These are phyloP conservation scores for Zelonia costaricensis DNA, from an alignment of 208 protist species.

Conservation along the genomic window DNA sequence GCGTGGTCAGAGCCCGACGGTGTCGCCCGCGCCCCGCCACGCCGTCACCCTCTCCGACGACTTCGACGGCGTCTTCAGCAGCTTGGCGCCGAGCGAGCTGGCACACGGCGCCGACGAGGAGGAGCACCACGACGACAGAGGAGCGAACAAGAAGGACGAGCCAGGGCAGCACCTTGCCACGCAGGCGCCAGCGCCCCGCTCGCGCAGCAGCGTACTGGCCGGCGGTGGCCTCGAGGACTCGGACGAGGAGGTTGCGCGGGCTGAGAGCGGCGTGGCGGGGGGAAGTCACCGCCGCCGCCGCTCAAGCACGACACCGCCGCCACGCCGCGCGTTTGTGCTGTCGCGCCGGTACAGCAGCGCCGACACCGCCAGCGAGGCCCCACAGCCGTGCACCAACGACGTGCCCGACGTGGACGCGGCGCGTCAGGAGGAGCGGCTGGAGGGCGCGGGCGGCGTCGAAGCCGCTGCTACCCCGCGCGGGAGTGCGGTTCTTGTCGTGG, in stretches of 20 bases:
- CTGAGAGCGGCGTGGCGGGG: background rate
- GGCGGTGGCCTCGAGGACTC: background rate
- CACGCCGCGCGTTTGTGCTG: conserved; percentile 55
- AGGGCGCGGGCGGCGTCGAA: background rate
- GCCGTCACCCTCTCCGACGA: conserved; percentile 14
- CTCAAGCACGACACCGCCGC: conserved; percentile 36
- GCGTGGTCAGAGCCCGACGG: conserved; percentile 7
- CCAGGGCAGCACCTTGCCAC: too few relatives aligned
- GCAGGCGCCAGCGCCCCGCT: too few relatives aligned
- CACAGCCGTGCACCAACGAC: background rate
- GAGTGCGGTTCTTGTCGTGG: conserved; percentile 9
- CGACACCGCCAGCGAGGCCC: background rate
- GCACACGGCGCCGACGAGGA: background rate
- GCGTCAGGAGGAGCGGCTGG: background rate
- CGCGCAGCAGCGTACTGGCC: background rate
- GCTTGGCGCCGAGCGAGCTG: too few relatives aligned
- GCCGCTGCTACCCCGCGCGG: background rate
- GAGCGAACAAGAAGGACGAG: too few relatives aligned
- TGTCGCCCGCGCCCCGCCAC: conserved; percentile 19
- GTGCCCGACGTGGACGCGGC: background rate
- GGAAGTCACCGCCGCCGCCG: background rate
- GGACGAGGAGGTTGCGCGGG: background rate
- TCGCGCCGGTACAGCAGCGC: conserved; percentile 26
- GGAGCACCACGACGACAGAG: conserved; percentile 4
- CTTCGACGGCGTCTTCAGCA: conserved; percentile 18